Percentiles rank a stretch among this genome's conserved stretches.
Evolutionary conservation across 2,329 filamentous ascomycete species (phyloP).

Genomic region (Hymenoscyphus linearis): DNA sequence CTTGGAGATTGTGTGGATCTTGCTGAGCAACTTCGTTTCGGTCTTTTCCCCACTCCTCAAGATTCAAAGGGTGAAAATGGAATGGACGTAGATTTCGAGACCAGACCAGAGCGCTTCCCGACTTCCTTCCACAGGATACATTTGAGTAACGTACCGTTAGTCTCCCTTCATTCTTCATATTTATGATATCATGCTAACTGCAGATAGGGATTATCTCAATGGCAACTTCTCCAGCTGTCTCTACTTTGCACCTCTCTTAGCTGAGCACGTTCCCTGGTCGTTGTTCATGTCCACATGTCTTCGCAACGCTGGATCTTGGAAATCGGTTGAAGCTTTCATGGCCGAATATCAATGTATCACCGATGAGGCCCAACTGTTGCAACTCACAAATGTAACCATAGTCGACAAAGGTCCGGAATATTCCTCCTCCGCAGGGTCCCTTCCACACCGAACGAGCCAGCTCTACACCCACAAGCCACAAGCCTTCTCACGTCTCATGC

Average conservation of each 20-base stretch:
- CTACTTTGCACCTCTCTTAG: slow-evolving; percentile 11
- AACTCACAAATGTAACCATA: slow-evolving; percentile 6
- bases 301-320: slow-evolving; percentile 6
- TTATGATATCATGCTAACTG: neutral
- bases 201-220: slow-evolving; percentile 9
- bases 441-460: neutral
- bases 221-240: slow-evolving; percentile 14
- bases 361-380: slow-evolving; percentile 1
- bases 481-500: slow-evolving; percentile 4
- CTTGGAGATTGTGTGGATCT: slow-evolving; percentile 16
- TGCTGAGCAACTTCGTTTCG: slow-evolving; percentile 16
- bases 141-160: slow-evolving; percentile 20
- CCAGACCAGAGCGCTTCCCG: slow-evolving; percentile 11
- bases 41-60: neutral
- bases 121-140: slow-evolving; percentile 13
- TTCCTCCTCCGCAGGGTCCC: too few relatives aligned
- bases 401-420: neutral
- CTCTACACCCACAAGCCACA: neutral
- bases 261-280: neutral
- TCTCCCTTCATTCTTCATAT: neutral
- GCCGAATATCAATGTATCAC: slow-evolving; percentile 16
- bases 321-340: slow-evolving; percentile 5
- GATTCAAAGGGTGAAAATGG: neutral
- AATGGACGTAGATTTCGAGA: neutral
- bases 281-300: slow-evolving; percentile 10